Base-by-base conservation (phyloP, 805 yeast species). In the Huiozyma sinensis region DNA sequence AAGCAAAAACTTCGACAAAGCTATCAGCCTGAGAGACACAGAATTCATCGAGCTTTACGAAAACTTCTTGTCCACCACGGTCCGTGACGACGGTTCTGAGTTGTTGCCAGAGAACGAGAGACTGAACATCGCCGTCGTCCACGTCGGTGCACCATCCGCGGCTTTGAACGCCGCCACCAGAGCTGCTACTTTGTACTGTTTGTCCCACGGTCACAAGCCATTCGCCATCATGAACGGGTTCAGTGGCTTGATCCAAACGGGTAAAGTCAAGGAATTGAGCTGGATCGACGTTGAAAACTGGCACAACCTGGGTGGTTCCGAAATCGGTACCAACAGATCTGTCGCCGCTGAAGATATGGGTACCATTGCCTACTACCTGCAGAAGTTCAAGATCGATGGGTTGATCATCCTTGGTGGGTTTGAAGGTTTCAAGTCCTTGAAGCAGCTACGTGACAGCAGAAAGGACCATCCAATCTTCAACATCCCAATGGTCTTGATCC, bases 141-240 rank as follows among this genome's bases (percentile, higher is more conserved):
- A 88, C 58, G 84, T 90, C 38, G 98, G 98, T 54, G 98, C 98
- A 0, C 96, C 98, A 27, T 90, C 97, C 9, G 95, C 95, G 42
- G 97, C 95, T 39, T 75, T 92, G 79, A 92, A 92, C 60, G 78
- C 92, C 48, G 96, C 95, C 4, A 79, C 88, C 8, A 75, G 89
- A 51, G 85, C 97, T n/a, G 88, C 89, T 53, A 88, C 94, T 6
- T 69, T 84, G 12, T 90, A 86, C 70, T 81, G 95, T 66, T 70
- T 89, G 65, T 79, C 95, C 5, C 76, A 79, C 49, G 98, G 98
- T 27, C 98, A 92, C 70, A 77, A 70, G 36, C 84, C 94, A n/a
- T 79, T 69, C 56, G 96, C 96, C 32, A 84, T 92, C 52, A 82
- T 84, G 64, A 90, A 92, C 65, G 97, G 97, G 10, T 92, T 89